A percentile compares a stretch with the other conserved stretches of the same genome.
Conservation (phyloP, 306 rosid species). For the Acacia acuminata region DNA sequence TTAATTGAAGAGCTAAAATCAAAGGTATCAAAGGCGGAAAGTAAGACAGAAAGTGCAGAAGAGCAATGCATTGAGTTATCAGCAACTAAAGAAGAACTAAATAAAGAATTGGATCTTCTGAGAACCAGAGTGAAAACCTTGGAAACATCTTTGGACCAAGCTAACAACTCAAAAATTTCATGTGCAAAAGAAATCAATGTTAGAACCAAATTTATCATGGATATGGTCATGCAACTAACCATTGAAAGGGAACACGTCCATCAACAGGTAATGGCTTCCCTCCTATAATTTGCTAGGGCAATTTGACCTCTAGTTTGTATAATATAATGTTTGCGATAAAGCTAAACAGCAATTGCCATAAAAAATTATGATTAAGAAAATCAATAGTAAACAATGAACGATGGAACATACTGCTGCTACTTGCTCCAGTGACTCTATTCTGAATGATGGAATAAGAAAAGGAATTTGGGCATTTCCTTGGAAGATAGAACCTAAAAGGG, state of each 20-base stretch:
- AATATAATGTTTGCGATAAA: background rate
- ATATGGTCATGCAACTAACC: slow-evolving; percentile 71
- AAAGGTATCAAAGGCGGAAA: slow-evolving; percentile 79
- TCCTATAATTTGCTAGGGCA: slow-evolving; percentile 1
- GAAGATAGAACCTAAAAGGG: background rate
- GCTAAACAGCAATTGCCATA: background rate
- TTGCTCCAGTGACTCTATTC: background rate
- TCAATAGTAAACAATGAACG: background rate
- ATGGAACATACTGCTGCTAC: background rate
- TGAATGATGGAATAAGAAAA: slow-evolving; percentile 12
- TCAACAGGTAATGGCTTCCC: slow-evolving; percentile 58
- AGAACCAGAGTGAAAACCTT: slow-evolving; percentile 51
- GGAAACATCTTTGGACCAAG: slow-evolving; percentile 67
- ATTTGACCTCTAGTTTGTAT: background rate
- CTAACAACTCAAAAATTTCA: slow-evolving; percentile 45
- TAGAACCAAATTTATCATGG: slow-evolving; percentile 66
- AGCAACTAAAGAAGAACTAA: slow-evolving; percentile 66
- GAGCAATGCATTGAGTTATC: slow-evolving; percentile 64
- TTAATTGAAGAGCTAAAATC: slow-evolving; percentile 94
- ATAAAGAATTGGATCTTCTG: slow-evolving; percentile 59
- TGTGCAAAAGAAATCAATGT: slow-evolving; percentile 60
- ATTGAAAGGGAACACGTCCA: slow-evolving; percentile 75
- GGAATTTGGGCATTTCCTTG: slow-evolving; percentile 10
- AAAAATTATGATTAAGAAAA: background rate
- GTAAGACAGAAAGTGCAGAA: slow-evolving; percentile 60